These are phyloP conservation scores for Epichloe brachyelytri DNA, from an alignment of 2,329 filamentous ascomycete genomes.

Conservation along the genomic window DNA sequence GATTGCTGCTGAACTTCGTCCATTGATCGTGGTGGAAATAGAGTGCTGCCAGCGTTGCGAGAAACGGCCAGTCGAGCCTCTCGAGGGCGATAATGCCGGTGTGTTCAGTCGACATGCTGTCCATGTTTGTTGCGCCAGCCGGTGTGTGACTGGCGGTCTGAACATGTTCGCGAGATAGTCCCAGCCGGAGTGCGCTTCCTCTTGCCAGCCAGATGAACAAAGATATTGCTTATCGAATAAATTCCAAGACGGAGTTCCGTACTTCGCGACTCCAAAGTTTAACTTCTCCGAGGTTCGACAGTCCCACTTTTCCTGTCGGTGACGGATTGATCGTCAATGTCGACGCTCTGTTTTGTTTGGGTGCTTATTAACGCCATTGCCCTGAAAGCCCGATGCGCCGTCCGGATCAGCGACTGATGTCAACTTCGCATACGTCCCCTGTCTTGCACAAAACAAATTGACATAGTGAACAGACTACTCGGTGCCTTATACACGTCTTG, in stretches of 20 bases:
- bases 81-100: background rate
- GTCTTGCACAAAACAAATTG: too few relatives aligned
- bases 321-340: background rate
- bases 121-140: conserved; percentile 2
- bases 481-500: background rate
- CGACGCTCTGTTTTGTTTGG: too few relatives aligned
- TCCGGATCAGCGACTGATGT: too few relatives aligned
- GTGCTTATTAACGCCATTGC: too few relatives aligned
- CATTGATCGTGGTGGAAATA: too few relatives aligned
- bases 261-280: background rate
- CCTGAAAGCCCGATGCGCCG: too few relatives aligned
- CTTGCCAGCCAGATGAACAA: background rate
- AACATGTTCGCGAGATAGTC: background rate
- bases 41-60: conserved; percentile 3
- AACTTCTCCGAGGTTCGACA: background rate
- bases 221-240: too few relatives aligned
- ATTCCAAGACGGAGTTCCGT: too few relatives aligned
- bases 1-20: too few relatives aligned
- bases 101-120: background rate
- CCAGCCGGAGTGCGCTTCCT: too few relatives aligned
- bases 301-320: conserved; percentile 1
- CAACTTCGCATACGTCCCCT: too few relatives aligned
- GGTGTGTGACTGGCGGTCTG: background rate
- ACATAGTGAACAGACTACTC: too few relatives aligned
- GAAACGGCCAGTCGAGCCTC: background rate